Conservation (phyloP, 176 grass and related monocot species). For the Eleusine indica region DNA sequence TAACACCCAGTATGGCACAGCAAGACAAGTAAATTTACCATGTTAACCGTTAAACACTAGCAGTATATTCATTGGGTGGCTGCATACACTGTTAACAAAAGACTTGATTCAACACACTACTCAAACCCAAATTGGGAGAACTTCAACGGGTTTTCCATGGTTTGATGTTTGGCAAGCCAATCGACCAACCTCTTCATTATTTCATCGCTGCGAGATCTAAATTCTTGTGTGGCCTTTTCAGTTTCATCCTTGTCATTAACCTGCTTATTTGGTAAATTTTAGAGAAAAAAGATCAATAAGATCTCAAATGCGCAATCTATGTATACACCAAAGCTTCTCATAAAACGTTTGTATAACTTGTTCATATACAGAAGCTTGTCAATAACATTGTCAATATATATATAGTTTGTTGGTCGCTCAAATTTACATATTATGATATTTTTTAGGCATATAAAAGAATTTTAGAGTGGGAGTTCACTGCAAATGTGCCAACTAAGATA, state of each 20-base stretch:
- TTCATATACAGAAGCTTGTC: background rate
- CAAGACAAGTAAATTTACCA: no score
- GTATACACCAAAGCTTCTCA: background rate
- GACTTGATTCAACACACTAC: background rate
- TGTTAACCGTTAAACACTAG: background rate
- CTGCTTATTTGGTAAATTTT: background rate
- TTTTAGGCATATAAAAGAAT: background rate
- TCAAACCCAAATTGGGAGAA: background rate
- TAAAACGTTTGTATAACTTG: background rate
- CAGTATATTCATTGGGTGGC: background rate
- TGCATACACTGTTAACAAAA: background rate
- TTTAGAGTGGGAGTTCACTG: background rate
- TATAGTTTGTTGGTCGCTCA: no score
- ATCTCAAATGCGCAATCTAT: background rate
- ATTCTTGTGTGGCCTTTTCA: background rate
- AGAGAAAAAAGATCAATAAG: background rate
- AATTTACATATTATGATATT: background rate
- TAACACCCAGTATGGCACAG: no score
- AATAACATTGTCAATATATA: background rate
- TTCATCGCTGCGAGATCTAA: slow-evolving; percentile 1
- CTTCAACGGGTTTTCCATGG: background rate
- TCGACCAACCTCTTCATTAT: slow-evolving; percentile 5
- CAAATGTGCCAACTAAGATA: background rate
- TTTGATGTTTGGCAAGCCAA: slow-evolving; percentile 12
- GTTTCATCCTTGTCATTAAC: background rate